Base-by-base conservation (phyloP, 352 stramenopile genomes). In the Globisporangium yorkense region DNA sequence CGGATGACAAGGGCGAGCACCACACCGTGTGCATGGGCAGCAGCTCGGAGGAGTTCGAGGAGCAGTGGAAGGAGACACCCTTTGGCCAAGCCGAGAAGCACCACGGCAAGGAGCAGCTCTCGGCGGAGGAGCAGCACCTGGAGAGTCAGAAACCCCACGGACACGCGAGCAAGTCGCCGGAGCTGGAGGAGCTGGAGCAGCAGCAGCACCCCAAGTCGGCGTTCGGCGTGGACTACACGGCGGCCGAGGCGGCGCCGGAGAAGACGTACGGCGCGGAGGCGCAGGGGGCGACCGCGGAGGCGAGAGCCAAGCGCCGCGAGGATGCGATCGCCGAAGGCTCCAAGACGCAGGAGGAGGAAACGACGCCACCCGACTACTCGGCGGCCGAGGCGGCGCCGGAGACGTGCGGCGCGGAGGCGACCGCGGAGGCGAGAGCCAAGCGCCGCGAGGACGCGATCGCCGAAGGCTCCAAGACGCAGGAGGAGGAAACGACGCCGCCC, bases 331-430 rank as follows among this genome's bases (percentile, higher is more conserved):
- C 78, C 15, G 55, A 81, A 40, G 80, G 71, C 37, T 65, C 79
- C 13, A 87, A 85, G 67, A 74, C 16, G 0, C 78, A 89, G 64
- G 75, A 81, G 48, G 78, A 89, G 43, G 78, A 91, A 59, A 91
- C 81, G 33, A 91, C 81, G 31, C 79, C 62, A 2, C 74, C 67
- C 2, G 47, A 64, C 21, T 86, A 70, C 48, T 35, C 46, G 29
- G 10, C 16, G 43, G 21, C 21, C 21, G 21, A 24, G 21, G 21
- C 21, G 21, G 21, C 21, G 21, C 21, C 21, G 21, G 21, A 24
- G 21, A 24, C 24, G 24, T 27, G 24, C 24, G 24, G 24, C 44
- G 45, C 68, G 31, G 55, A 57, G 18, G 51, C 67, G 50, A 80
- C 70, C 8, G 56, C 66, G 9, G 71, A 84, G 41, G 58, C 69